phyloP scores from a whole-genome alignment of 2,329 filamentous ascomycete species.

The Pezicula rhizophila region DNA sequence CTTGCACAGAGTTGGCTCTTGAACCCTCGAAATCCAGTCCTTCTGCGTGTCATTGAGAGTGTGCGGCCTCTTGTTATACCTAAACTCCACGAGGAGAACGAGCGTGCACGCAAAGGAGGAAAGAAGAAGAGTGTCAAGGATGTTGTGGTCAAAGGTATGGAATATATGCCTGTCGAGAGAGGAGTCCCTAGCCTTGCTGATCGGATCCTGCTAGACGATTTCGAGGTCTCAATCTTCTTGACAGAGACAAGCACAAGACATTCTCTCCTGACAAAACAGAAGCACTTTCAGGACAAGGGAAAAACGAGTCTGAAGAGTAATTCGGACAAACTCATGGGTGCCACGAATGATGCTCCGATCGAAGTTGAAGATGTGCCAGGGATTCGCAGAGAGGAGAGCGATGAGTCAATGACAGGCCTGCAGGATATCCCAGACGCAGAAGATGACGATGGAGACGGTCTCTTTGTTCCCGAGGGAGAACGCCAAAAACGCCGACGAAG shows the following conservation, averaged over 20 bases:
- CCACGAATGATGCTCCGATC: conserved; percentile 43
- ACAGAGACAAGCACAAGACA: conserved; percentile 82
- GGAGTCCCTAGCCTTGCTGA: conserved; percentile 9
- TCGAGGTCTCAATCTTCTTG: conserved; percentile 90
- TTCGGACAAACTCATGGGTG: conserved; percentile 54
- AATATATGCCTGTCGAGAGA: background rate
- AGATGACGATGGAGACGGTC: conserved; percentile 8
- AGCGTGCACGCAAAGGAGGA: conserved; percentile 58
- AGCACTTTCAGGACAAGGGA: conserved; percentile 61
- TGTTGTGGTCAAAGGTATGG: conserved; percentile 68
- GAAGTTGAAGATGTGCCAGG: conserved; percentile 26
- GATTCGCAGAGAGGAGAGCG: conserved; percentile 21
- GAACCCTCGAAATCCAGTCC: conserved; percentile 65
- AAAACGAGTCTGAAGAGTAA: conserved; percentile 43
- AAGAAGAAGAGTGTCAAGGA: conserved; percentile 73
- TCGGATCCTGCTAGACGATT: conserved; percentile 61
- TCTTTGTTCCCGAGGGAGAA: conserved; percentile 30
- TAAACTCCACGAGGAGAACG: conserved; percentile 83
- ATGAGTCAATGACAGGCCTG: conserved; percentile 15
- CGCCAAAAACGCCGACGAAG: conserved; percentile 23
- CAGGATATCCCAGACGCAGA: conserved; percentile 19
- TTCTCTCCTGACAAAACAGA: conserved; percentile 79
- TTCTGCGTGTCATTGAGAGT: conserved; percentile 77
- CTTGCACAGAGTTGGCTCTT: conserved; percentile 80
- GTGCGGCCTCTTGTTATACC: conserved; percentile 82